These are phyloP conservation scores for Aspergillus spinulosporus DNA, from an alignment of 2,329 filamentous ascomycete species.

Conservation along the genomic window DNA sequence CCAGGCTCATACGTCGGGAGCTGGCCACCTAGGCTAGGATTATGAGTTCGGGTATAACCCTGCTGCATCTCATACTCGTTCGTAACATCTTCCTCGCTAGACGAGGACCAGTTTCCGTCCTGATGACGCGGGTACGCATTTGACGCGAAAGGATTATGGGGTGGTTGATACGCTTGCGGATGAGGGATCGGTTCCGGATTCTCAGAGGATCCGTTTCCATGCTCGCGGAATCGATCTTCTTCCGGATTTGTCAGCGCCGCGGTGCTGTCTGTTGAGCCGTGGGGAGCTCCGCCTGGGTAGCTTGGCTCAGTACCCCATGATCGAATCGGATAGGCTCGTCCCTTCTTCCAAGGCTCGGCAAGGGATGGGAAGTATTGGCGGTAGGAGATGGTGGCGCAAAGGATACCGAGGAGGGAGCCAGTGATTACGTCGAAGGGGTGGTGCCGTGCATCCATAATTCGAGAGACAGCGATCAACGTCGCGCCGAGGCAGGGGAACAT, in stretches of 20 bases:
- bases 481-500: conserved; percentile 56
- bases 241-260: conserved; percentile 35
- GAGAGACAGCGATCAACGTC: conserved; percentile 55
- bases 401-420: conserved; percentile 55
- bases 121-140: conserved; percentile 31
- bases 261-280: conserved; percentile 21
- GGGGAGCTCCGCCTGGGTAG: conserved; percentile 35
- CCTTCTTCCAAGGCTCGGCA: conserved; percentile 57
- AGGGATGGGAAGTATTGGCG: conserved; percentile 62
- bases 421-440: conserved; percentile 63
- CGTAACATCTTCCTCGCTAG: conserved; percentile 40
- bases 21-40: conserved; percentile 22
- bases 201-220: conserved; percentile 7
- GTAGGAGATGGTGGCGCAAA: conserved; percentile 55
- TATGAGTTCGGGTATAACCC: conserved; percentile 29
- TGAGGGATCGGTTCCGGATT: conserved; percentile 7
- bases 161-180: conserved; percentile 22
- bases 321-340: conserved; percentile 59
- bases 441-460: conserved; percentile 63
- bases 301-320: conserved; percentile 56
- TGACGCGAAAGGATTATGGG: conserved; percentile 29
- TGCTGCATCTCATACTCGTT: conserved; percentile 41
- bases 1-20: conserved; percentile 29
- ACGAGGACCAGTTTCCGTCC: conserved; percentile 38
- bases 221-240: conserved; percentile 28